These are phyloP conservation scores for Cyberlindnera mrakii DNA, from an alignment of 805 yeast genomes.

Conservation along the genomic window DNA sequence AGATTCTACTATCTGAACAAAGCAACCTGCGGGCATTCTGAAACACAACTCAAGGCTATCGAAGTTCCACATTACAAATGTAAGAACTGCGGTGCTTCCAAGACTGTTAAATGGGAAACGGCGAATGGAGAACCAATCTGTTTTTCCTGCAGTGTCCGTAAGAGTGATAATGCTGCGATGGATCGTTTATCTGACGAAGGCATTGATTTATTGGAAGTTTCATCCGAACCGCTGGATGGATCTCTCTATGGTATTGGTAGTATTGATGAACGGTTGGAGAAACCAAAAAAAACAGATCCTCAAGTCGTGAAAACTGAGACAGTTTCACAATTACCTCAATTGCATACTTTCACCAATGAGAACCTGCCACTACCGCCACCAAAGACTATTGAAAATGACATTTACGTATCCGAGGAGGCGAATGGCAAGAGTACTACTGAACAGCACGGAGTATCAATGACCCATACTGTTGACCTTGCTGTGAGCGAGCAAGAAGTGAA, in stretches of 20 bases:
- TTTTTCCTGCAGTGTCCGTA: constrained; percentile 8
- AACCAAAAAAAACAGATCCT: constrained; percentile 3
- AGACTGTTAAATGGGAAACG: constrained; percentile 15
- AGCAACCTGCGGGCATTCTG: background rate
- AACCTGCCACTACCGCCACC: constrained; percentile 3
- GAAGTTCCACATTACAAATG: background rate
- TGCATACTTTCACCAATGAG: constrained; percentile 7
- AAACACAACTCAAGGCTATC: background rate
- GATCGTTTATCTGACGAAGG: background rate
- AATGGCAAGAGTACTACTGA: too few species aligned
- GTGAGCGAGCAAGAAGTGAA: too few species aligned
- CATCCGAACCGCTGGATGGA: constrained; percentile 1
- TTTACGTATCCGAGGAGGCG: too few species aligned
- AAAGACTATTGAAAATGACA: background rate
- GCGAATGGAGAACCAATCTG: constrained; percentile 4
- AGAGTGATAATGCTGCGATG: constrained; percentile 1
- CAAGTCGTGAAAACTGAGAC: background rate
- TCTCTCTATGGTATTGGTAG: background rate
- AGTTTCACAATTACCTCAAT: constrained; percentile 4
- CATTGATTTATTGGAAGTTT: background rate
- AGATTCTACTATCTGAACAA: constrained; percentile 32
- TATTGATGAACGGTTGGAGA: background rate
- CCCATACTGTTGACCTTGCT: too few species aligned
- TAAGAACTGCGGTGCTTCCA: constrained; percentile 2
- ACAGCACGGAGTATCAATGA: too few species aligned